Conservation (phyloP, 352 stramenopile species). For the Globisporangium barbulae region DNA sequence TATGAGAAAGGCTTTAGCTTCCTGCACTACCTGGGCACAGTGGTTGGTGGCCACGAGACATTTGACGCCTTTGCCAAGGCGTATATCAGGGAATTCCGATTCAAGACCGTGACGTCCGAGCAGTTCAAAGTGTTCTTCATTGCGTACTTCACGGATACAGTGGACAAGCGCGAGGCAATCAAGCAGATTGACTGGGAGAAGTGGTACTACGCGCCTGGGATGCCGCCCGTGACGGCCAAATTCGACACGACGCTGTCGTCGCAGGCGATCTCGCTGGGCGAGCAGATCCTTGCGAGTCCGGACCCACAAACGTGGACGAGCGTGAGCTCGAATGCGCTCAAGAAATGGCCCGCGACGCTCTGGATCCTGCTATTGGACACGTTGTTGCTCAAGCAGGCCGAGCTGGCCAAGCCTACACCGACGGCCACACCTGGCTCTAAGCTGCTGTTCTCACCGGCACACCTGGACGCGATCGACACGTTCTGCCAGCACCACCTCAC, state of each 20-base stretch:
- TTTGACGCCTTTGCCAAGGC: conserved; percentile 89
- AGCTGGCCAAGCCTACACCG: too few relatives aligned
- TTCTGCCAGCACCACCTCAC: conserved; percentile 45
- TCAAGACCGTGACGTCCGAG: conserved; percentile 80
- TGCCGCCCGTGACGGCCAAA: conserved; percentile 77
- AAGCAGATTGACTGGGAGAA: conserved; percentile 90
- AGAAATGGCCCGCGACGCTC: conserved; percentile 42
- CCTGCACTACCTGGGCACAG: conserved; percentile 71
- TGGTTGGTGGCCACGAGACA: conserved; percentile 36
- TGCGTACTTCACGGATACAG: conserved; percentile 59
- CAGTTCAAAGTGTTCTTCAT: conserved; percentile 77
- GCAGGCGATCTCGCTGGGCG: conserved; percentile 37
- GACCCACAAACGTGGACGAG: conserved; percentile 28
- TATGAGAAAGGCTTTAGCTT: conserved; percentile 95
- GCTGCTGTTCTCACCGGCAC: conserved; percentile 21
- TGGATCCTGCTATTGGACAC: conserved; percentile 64
- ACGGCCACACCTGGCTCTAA: background rate
- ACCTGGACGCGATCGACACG: conserved; percentile 57
- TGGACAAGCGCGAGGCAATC: conserved; percentile 34
- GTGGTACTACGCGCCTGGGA: conserved; percentile 90
- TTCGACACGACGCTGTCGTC: conserved; percentile 86
- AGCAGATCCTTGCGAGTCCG: conserved; percentile 29
- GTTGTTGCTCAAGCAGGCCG: conserved; percentile 23
- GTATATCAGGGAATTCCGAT: conserved; percentile 90
- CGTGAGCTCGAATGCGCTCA: conserved; percentile 5